A percentile compares a stretch with the other conserved stretches of the same genome.
These are phyloP conservation scores for Globisporangium cylindrosporum DNA, from an alignment of 352 stramenopile genomes.

Conservation along the genomic window DNA sequence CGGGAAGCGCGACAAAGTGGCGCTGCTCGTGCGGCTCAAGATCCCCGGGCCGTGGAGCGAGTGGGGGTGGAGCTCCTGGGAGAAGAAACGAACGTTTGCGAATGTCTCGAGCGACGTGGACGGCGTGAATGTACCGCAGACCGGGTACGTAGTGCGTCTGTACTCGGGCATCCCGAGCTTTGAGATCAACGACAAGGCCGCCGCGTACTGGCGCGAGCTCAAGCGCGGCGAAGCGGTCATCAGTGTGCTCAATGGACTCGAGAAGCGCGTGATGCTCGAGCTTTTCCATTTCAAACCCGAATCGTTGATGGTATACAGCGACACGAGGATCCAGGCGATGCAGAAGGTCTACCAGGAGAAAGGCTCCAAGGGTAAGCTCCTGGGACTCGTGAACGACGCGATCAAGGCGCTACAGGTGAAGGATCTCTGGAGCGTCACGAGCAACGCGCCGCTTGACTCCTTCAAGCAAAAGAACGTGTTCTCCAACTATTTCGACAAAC, in stretches of 20 bases:
- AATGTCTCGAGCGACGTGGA: slow-evolving; percentile 40
- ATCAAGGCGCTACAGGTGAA: slow-evolving; percentile 22
- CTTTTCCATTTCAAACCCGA: slow-evolving; percentile 22
- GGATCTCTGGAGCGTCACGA: slow-evolving; percentile 27
- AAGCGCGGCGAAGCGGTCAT: slow-evolving; percentile 48
- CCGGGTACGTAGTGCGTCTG: slow-evolving; percentile 46
- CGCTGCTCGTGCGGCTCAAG: slow-evolving; percentile 38
- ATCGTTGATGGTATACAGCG: slow-evolving; percentile 34
- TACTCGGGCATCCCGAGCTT: slow-evolving; percentile 38
- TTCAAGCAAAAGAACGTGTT: slow-evolving; percentile 22
- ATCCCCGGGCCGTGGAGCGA: slow-evolving; percentile 39
- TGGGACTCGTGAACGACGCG: slow-evolving; percentile 27
- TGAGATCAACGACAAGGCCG: slow-evolving; percentile 24
- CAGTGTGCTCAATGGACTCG: slow-evolving; percentile 29
- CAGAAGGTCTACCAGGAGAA: slow-evolving; percentile 1
- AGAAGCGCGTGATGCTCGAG: slow-evolving; percentile 43
- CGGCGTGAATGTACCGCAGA: slow-evolving; percentile 24
- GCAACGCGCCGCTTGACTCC: slow-evolving; percentile 15
- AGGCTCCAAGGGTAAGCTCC: slow-evolving; percentile 1
- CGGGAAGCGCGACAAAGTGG: slow-evolving; percentile 48
- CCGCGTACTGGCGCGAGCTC: slow-evolving; percentile 42
- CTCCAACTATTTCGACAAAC: slow-evolving; percentile 33
- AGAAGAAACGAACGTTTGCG: slow-evolving; percentile 30
- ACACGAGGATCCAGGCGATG: slow-evolving; percentile 10
- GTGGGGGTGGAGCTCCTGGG: slow-evolving; percentile 51